phyloP scores from a whole-genome alignment of 257 asterid genomes.

The Forsythia viridissima region DNA sequence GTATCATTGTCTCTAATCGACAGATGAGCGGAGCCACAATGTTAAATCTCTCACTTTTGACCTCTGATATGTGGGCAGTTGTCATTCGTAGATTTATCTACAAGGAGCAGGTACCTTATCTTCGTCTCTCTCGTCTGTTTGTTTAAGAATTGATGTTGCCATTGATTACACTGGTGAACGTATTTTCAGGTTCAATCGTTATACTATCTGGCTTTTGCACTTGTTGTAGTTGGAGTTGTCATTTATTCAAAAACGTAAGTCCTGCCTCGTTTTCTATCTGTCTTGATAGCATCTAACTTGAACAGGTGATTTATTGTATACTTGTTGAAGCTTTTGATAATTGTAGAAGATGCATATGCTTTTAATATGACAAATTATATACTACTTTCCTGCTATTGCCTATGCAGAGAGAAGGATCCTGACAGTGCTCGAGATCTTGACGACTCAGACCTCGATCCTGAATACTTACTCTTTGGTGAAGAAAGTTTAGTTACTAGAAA shows the following conservation, averaged over 20 bases:
- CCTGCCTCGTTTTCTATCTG: no score
- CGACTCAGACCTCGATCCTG: conserved; percentile 24
- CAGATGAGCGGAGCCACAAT: conserved; percentile 80
- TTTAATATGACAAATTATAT: no score
- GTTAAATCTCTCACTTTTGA: conserved; percentile 75
- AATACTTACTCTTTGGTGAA: conserved; percentile 19
- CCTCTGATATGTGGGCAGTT: conserved; percentile 88
- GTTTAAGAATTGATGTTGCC: no score
- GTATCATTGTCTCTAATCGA: neutral
- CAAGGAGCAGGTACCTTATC: conserved; percentile 52
- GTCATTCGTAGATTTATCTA: conserved; percentile 61
- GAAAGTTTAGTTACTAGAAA: no score
- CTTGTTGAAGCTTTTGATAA: no score
- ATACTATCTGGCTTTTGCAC: conserved; percentile 57
- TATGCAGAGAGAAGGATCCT: conserved; percentile 37
- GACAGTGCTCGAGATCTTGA: conserved; percentile 18
- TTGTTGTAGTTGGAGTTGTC: conserved; percentile 58
- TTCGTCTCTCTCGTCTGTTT: neutral
- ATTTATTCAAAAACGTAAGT: conserved; percentile 58
- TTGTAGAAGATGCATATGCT: no score
- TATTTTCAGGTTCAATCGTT: conserved; percentile 64
- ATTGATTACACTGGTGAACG: no score
- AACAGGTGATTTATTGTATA: no score
- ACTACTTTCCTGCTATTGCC: neutral
- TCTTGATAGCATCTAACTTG: no score